Evolutionary conservation across 768 basidiomycete species (phyloP).

Genomic region (Leccinellum rugosiceps): DNA sequence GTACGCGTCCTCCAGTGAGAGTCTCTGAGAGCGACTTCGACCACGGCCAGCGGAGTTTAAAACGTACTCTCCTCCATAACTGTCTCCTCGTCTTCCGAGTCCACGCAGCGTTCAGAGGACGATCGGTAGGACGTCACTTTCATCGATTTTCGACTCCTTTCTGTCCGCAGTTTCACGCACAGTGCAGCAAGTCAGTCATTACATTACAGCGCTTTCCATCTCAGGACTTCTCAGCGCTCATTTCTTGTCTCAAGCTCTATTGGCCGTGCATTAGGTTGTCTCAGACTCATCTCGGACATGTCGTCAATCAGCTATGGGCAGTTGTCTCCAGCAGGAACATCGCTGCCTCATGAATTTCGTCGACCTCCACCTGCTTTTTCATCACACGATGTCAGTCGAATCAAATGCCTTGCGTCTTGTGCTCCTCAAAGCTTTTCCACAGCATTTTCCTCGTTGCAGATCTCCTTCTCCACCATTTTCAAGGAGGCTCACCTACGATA

Average conservation of each 20-base stretch:
- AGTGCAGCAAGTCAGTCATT: background rate
- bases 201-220: slow-evolving; percentile 1
- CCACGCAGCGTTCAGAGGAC: slow-evolving; percentile 6
- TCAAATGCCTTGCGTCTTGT: slow-evolving; percentile 13
- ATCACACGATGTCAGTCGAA: slow-evolving; percentile 33
- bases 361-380: slow-evolving; percentile 23
- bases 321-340: slow-evolving; percentile 24
- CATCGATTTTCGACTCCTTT: background rate
- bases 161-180: slow-evolving; percentile 5
- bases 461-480: slow-evolving; percentile 51
- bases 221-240: slow-evolving; percentile 4
- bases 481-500: slow-evolving; percentile 46
- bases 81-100: slow-evolving; percentile 15
- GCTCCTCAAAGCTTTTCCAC: slow-evolving; percentile 22
- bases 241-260: slow-evolving; percentile 2
- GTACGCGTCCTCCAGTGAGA: background rate
- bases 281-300: slow-evolving; percentile 14
- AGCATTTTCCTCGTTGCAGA: slow-evolving; percentile 37
- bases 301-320: slow-evolving; percentile 28
- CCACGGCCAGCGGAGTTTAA: slow-evolving; percentile 32
- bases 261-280: slow-evolving; percentile 4
- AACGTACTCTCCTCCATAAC: slow-evolving; percentile 25
- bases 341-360: slow-evolving; percentile 27
- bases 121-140: slow-evolving; percentile 5
- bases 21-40: slow-evolving; percentile 6